phyloP scores from a whole-genome alignment of 2,329 filamentous ascomycete species.

The Aureobasidium leucospermi region DNA sequence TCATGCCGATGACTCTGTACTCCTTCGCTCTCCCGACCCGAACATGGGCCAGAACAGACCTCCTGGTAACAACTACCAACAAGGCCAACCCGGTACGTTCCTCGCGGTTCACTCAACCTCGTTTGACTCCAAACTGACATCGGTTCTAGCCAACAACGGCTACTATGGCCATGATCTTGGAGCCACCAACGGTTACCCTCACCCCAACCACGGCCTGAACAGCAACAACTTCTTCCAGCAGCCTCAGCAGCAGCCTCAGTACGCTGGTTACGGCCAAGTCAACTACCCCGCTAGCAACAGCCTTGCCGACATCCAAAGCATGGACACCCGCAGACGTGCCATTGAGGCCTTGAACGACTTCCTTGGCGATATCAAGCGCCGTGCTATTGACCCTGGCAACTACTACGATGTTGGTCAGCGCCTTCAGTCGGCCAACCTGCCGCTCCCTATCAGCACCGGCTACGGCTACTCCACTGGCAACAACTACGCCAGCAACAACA shows the following conservation, averaged over 20 bases:
- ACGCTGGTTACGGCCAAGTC: slow-evolving; percentile 32
- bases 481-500: slow-evolving; percentile 29
- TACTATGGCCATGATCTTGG: slow-evolving; percentile 22
- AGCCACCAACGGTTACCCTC: slow-evolving; percentile 17
- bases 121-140: background rate
- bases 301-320: slow-evolving; percentile 30
- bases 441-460: slow-evolving; percentile 28
- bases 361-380: slow-evolving; percentile 86
- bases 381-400: slow-evolving; percentile 80
- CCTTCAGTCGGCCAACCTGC: slow-evolving; percentile 61
- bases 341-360: slow-evolving; percentile 89
- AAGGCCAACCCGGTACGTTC: slow-evolving; percentile 20
- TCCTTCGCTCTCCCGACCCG: slow-evolving; percentile 57
- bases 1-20: slow-evolving; percentile 88
- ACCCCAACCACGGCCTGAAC: slow-evolving; percentile 23
- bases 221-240: slow-evolving; percentile 20
- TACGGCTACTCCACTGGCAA: slow-evolving; percentile 33
- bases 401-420: slow-evolving; percentile 88
- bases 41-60: slow-evolving; percentile 28
- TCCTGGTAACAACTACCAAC: slow-evolving; percentile 24
- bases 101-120: slow-evolving; percentile 9
- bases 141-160: slow-evolving; percentile 18
- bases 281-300: slow-evolving; percentile 40
- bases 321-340: slow-evolving; percentile 69
- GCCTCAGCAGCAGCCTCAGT: slow-evolving; percentile 23